These are phyloP conservation scores for Agaricus bisporus DNA, from an alignment of 768 basidiomycete species.

Conservation along the genomic window DNA sequence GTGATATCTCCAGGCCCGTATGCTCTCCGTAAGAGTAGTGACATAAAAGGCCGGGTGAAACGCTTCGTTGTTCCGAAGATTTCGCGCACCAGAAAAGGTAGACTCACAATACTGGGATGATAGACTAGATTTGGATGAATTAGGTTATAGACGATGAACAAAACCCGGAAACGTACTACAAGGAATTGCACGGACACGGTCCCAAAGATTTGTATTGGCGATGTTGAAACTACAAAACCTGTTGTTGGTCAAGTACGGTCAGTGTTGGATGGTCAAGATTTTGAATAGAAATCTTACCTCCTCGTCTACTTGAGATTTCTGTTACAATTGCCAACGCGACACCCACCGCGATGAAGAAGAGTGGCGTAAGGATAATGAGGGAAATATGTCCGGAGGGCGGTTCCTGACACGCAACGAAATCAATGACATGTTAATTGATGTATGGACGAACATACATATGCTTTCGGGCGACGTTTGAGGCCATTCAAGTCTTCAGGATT, in stretches of 20 bases:
- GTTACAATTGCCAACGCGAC: constrained; percentile 42
- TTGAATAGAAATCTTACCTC: constrained; percentile 26
- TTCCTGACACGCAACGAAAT: constrained; percentile 17
- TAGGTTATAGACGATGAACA: neutral
- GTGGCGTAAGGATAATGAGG: constrained; percentile 30
- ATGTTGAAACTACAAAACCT: constrained; percentile 50
- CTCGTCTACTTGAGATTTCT: constrained; percentile 30
- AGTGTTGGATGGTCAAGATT: neutral
- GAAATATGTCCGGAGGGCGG: constrained; percentile 28
- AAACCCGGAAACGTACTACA: constrained; percentile 25
- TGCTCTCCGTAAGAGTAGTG: neutral
- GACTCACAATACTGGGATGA: constrained; percentile 47
- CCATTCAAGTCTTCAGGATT: constrained; percentile 25
- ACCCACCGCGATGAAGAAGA: constrained; percentile 40
- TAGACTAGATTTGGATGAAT: constrained; percentile 34
- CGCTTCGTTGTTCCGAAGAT: neutral
- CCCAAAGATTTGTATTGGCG: constrained; percentile 42
- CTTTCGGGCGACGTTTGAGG: constrained; percentile 23
- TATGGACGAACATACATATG: constrained; percentile 34
- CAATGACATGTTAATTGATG: neutral
- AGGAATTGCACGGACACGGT: constrained; percentile 42
- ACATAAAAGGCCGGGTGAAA: neutral
- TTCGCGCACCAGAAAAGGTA: no score
- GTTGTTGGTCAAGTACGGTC: constrained; percentile 1
- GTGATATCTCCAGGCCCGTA: neutral